Percentiles rank a stretch among this genome's conserved stretches.
Conservation (phyloP, 805 yeast species). For the Candida vartiovaarae region DNA sequence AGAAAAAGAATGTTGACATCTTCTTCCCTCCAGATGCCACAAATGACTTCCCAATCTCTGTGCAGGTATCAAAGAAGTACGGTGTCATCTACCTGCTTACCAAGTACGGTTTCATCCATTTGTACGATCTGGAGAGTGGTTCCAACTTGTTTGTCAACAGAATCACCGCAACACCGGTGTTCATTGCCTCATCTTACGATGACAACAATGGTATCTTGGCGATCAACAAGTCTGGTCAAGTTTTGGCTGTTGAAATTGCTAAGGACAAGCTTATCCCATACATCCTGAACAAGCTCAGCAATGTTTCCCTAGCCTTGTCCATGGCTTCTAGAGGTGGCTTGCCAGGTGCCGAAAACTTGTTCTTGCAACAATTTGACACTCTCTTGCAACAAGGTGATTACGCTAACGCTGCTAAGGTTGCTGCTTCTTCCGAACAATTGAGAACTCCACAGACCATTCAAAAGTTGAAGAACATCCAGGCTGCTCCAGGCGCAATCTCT, state of each 20-base stretch:
- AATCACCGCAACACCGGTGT: slow-evolving; percentile 92
- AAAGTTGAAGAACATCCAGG: slow-evolving; percentile 82
- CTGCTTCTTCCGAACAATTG: slow-evolving; percentile 88
- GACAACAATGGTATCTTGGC: slow-evolving; percentile 80
- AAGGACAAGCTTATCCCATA: slow-evolving; percentile 84
- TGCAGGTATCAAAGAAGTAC: slow-evolving; percentile 76
- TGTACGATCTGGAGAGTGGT: slow-evolving; percentile 91
- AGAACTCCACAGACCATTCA: slow-evolving; percentile 93
- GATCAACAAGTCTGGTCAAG: slow-evolving; percentile 93
- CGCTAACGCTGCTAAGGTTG: slow-evolving; percentile 89
- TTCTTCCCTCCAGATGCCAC: slow-evolving; percentile 96
- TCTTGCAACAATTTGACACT: slow-evolving; percentile 86
- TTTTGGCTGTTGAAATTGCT: slow-evolving; percentile 83
- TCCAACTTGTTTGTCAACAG: slow-evolving; percentile 90
- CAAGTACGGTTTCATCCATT: slow-evolving; percentile 92
- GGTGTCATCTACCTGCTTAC: slow-evolving; percentile 88
- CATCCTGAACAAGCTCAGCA: slow-evolving; percentile 76
- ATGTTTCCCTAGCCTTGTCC: slow-evolving; percentile 78
- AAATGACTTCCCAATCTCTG: slow-evolving; percentile 92
- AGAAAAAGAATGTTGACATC: slow-evolving; percentile 85
- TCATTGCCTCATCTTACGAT: slow-evolving; percentile 74
- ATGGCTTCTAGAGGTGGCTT: slow-evolving; percentile 93
- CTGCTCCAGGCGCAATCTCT: slow-evolving; percentile 90
- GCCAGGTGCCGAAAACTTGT: slow-evolving; percentile 93
- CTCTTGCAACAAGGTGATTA: slow-evolving; percentile 81